phyloP scores from a whole-genome alignment of 805 yeast species.

The Pichia ethanolica region DNA sequence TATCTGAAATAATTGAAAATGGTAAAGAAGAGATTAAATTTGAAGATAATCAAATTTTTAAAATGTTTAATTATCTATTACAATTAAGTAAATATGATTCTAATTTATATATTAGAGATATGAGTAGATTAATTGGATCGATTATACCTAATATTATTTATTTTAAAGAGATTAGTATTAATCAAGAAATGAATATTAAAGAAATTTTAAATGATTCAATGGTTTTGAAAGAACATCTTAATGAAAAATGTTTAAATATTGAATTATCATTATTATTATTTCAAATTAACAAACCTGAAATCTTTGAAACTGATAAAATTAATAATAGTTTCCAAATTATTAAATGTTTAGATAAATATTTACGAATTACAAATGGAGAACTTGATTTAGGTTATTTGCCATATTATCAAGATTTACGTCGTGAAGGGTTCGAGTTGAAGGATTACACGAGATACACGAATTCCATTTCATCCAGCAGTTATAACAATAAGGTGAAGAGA shows the following conservation, averaged over 20 bases:
- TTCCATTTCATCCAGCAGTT: slow-evolving; percentile 14
- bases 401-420: slow-evolving; percentile 24
- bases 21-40: slow-evolving; percentile 26
- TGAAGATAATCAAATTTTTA: slow-evolving; percentile 30
- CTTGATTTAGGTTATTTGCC: slow-evolving; percentile 18
- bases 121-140: slow-evolving; percentile 67
- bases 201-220: slow-evolving; percentile 13
- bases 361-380: background rate
- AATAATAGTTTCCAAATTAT: background rate
- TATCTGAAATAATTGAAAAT: slow-evolving; percentile 42
- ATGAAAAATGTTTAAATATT: slow-evolving; percentile 19
- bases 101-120: slow-evolving; percentile 71
- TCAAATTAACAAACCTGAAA: slow-evolving; percentile 22
- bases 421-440: slow-evolving; percentile 30
- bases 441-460: slow-evolving; percentile 31
- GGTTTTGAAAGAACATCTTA: slow-evolving; percentile 7
- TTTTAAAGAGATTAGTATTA: slow-evolving; percentile 14
- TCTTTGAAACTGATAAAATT: slow-evolving; percentile 6
- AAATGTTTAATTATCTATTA: slow-evolving; percentile 55
- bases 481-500: background rate
- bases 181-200: slow-evolving; percentile 13
- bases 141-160: slow-evolving; percentile 41
- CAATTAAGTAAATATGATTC: slow-evolving; percentile 67
- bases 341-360: background rate
- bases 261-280: slow-evolving; percentile 26